Conservation (phyloP, 495 filamentous ascomycete species). For the Daldinia bambusicola region DNA sequence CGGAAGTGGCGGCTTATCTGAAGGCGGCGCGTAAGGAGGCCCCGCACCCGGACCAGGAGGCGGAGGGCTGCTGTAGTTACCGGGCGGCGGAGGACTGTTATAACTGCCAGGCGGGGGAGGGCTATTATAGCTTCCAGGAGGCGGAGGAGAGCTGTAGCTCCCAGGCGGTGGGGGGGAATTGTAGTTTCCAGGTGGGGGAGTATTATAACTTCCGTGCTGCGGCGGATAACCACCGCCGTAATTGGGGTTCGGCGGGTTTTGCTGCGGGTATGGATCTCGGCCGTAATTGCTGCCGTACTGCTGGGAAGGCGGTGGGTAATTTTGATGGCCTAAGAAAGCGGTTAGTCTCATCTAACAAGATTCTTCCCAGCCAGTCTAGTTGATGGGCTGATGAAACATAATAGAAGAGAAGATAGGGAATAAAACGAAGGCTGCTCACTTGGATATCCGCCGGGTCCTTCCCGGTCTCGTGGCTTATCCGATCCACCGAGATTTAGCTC, state of each 20-base stretch:
- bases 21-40: constrained; percentile 51
- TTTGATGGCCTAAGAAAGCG: constrained; percentile 24
- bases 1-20: constrained; percentile 64
- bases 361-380: neutral
- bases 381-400: neutral
- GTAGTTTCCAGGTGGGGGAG: constrained; percentile 37
- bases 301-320: constrained; percentile 43
- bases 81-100: neutral
- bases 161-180: neutral
- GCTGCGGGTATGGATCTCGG: constrained; percentile 24
- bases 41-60: constrained; percentile 46
- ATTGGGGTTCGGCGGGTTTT: constrained; percentile 1
- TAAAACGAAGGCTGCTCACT: constrained; percentile 16
- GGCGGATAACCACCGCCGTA: constrained; percentile 39
- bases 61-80: constrained; percentile 36
- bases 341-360: constrained; percentile 1
- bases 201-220: constrained; percentile 34
- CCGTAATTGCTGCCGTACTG: constrained; percentile 34
- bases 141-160: constrained; percentile 35
- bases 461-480: constrained; percentile 25
- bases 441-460: constrained; percentile 15
- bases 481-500: constrained; percentile 38
- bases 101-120: neutral
- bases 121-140: constrained; percentile 19
- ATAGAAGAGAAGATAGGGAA: neutral